Evolutionary conservation across 306 rosid species (phyloP).

Genomic region (Parietaria judaica): DNA sequence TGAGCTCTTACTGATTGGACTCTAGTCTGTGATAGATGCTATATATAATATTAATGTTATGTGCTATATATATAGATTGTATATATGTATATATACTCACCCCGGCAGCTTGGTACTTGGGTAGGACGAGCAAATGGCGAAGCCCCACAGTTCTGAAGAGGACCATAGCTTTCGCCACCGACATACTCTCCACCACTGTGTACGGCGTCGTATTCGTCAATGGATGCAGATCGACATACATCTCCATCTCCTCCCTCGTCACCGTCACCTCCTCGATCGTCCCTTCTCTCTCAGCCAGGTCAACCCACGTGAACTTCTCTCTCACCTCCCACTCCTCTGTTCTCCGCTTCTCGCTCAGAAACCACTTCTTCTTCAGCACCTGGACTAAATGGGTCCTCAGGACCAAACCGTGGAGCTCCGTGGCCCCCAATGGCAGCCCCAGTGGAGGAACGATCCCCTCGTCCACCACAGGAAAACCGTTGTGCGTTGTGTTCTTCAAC

Average conservation of each 20-base stretch:
- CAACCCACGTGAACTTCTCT: slow-evolving; percentile 73
- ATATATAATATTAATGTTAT: too few species aligned
- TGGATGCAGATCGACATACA: slow-evolving; percentile 86
- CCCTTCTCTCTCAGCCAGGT: slow-evolving; percentile 65
- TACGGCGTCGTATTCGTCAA: slow-evolving; percentile 76
- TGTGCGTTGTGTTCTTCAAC: slow-evolving; percentile 68
- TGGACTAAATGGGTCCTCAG: slow-evolving; percentile 76
- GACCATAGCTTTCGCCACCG: slow-evolving; percentile 81
- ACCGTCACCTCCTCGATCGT: slow-evolving; percentile 68
- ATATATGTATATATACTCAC: slow-evolving; percentile 34
- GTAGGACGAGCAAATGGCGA: slow-evolving; percentile 82
- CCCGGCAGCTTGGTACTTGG: slow-evolving; percentile 64
- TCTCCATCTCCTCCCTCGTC: slow-evolving; percentile 67
- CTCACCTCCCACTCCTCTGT: slow-evolving; percentile 88
- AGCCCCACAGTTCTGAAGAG: slow-evolving; percentile 82
- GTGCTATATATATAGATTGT: background rate
- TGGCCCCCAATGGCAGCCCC: slow-evolving; percentile 39
- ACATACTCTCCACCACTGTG: slow-evolving; percentile 64
- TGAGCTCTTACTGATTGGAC: background rate
- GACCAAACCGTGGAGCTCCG: slow-evolving; percentile 66
- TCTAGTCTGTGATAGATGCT: background rate
- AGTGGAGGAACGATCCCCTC: slow-evolving; percentile 37
- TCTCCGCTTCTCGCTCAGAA: slow-evolving; percentile 56
- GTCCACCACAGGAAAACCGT: slow-evolving; percentile 75
- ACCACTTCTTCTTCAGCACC: slow-evolving; percentile 75